phyloP scores from a whole-genome alignment of 805 yeast genomes.

The Yamadazyma insecticola region DNA sequence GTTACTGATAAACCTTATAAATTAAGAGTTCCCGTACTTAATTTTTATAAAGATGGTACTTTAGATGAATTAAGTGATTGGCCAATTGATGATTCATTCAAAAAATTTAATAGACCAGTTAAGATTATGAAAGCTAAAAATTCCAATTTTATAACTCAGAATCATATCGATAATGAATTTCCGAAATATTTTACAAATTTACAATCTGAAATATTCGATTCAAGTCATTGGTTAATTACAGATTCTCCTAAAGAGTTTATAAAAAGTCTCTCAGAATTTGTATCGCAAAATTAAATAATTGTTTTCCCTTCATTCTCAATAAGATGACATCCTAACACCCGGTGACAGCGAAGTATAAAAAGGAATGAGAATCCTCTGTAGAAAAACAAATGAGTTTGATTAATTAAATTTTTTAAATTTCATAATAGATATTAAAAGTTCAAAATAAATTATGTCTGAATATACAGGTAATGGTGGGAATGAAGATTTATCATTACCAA shows the following conservation, averaged over 20 bases:
- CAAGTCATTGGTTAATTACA: conserved; percentile 35
- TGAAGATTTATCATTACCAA: conserved; percentile 41
- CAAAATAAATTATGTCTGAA: conserved; percentile 34
- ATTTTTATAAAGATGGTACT: conserved; percentile 15
- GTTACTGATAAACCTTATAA: conserved; percentile 1
- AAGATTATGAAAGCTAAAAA: conserved; percentile 41
- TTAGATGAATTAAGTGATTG: conserved; percentile 17
- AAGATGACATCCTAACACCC: no score
- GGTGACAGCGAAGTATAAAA: no score
- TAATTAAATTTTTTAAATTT: no score
- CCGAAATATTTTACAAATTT: conserved; percentile 21
- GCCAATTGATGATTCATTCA: conserved; percentile 16
- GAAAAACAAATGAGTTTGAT: no score
- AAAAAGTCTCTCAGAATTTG: no score
- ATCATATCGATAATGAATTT: conserved; percentile 18
- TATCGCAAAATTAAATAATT: no score
- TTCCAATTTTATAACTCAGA: conserved; percentile 37
- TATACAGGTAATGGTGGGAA: conserved; percentile 27
- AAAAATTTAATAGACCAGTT: conserved; percentile 25
- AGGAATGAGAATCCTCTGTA: no score
- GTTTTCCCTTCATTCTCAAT: no score
- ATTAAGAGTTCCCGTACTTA: conserved; percentile 17
- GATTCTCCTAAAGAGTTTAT: no score
- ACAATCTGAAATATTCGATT: conserved; percentile 15
- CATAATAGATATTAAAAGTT: neutral